These are phyloP conservation scores for Hyphopichia khmerensis DNA, from an alignment of 1,139 yeast genomes.

Conservation along the genomic window DNA sequence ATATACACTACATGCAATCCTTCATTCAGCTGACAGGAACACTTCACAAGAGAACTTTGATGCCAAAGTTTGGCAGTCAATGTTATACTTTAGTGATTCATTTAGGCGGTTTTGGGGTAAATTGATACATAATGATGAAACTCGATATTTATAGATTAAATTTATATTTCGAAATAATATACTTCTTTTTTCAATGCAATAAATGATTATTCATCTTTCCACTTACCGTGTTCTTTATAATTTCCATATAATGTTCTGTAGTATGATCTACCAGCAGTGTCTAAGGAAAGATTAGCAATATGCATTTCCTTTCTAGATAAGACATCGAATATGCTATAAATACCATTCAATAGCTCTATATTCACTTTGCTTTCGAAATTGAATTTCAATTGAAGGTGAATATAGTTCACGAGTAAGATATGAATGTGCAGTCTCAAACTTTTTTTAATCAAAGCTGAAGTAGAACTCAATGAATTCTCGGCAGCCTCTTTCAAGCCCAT, in stretches of 20 bases:
- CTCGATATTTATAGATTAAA: conserved; percentile 17
- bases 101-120: conserved; percentile 26
- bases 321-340: conserved; percentile 66
- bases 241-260: conserved; percentile 68
- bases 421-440: conserved; percentile 65
- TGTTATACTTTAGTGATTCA: conserved; percentile 23
- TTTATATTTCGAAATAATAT: neutral
- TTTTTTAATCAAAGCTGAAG: conserved; percentile 53
- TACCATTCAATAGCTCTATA: conserved; percentile 53
- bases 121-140: conserved; percentile 31
- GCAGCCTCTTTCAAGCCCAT: conserved; percentile 15
- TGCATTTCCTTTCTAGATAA: conserved; percentile 67
- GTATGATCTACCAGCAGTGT: conserved; percentile 65
- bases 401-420: conserved; percentile 56
- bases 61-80: conserved; percentile 36
- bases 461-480: conserved; percentile 49
- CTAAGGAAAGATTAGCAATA: conserved; percentile 67
- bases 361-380: conserved; percentile 50
- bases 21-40: conserved; percentile 11
- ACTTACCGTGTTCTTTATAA: conserved; percentile 76
- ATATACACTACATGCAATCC: conserved; percentile 28
- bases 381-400: conserved; percentile 49
- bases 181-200: neutral
- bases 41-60: conserved; percentile 25
- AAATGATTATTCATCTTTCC: conserved; percentile 57